phyloP scores from a whole-genome alignment of 2,329 filamentous ascomycete species.

The Aquanectria penicillioides region DNA sequence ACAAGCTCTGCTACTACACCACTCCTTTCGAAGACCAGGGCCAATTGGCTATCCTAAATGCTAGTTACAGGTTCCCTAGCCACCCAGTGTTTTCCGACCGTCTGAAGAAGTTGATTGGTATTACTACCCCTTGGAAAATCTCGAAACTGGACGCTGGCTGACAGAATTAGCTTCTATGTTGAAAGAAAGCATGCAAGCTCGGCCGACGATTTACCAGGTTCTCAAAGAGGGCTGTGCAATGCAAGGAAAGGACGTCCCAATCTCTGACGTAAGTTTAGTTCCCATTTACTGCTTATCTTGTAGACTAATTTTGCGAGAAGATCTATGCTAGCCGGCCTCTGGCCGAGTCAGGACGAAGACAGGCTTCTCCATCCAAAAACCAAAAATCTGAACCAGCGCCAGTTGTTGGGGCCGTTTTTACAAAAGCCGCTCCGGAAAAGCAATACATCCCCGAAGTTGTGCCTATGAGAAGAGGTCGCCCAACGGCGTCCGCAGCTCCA shows the following conservation, averaged over 20 bases:
- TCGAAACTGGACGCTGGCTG: too few relatives aligned
- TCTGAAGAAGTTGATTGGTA: conserved; percentile 89
- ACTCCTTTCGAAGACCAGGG: conserved; percentile 98
- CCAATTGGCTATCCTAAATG: conserved; percentile 96
- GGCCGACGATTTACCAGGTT: conserved; percentile 95
- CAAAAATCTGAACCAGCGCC: conserved; percentile 64
- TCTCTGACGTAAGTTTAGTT: conserved; percentile 80
- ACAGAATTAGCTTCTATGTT: conserved; percentile 82
- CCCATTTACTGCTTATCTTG: background rate
- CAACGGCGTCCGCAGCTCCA: conserved; percentile 51
- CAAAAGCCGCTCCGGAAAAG: conserved; percentile 76
- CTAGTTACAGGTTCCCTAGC: conserved; percentile 89
- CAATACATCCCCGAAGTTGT: conserved; percentile 86
- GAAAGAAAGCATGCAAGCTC: conserved; percentile 77
- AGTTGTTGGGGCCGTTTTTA: conserved; percentile 82
- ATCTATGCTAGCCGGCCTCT: conserved; percentile 75
- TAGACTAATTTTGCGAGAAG: conserved; percentile 51
- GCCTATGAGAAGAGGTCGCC: conserved; percentile 90
- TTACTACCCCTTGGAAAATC: too few relatives aligned
- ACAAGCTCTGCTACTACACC: conserved; percentile 99
- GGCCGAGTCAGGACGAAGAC: conserved; percentile 66
- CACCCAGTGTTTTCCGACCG: conserved; percentile 91
- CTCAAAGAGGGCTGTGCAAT: conserved; percentile 87
- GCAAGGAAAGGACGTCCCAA: conserved; percentile 86
- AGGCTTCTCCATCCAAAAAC: conserved; percentile 64